A percentile compares a stretch with the other conserved stretches of the same genome.
phyloP scores from a whole-genome alignment of 1,284 basidiomycete species.

The Hemileia vastatrix region DNA sequence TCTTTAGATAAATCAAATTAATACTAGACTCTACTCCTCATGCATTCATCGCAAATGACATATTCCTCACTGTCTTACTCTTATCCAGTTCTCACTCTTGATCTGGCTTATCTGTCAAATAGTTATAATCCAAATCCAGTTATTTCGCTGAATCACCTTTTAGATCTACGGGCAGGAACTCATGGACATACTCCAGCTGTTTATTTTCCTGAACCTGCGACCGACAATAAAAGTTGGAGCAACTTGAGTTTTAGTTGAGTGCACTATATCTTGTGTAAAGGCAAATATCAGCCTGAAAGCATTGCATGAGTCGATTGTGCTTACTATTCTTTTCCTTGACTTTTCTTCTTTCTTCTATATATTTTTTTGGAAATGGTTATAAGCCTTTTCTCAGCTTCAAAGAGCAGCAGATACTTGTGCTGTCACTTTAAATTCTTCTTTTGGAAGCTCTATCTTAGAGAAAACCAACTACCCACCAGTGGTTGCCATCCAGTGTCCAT shows the following conservation, averaged over 20 bases:
- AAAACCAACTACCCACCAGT: neutral
- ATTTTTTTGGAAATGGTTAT: neutral
- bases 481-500: neutral
- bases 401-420: neutral
- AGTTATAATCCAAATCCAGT: neutral
- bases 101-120: neutral
- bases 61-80: too few species aligned
- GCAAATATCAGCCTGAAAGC: neutral
- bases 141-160: neutral
- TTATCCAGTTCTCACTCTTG: neutral
- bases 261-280: neutral
- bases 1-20: too few species aligned
- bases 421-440: neutral
- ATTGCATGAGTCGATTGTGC: neutral
- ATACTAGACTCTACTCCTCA: too few species aligned
- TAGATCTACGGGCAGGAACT: neutral
- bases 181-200: neutral
- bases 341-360: neutral
- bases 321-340: neutral
- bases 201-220: neutral
- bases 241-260: neutral
- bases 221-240: neutral
- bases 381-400: neutral
- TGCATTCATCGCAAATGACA: too few species aligned
- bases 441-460: neutral